phyloP scores from a whole-genome alignment of 495 filamentous ascomycete species.

The Lichina pygmaea region DNA sequence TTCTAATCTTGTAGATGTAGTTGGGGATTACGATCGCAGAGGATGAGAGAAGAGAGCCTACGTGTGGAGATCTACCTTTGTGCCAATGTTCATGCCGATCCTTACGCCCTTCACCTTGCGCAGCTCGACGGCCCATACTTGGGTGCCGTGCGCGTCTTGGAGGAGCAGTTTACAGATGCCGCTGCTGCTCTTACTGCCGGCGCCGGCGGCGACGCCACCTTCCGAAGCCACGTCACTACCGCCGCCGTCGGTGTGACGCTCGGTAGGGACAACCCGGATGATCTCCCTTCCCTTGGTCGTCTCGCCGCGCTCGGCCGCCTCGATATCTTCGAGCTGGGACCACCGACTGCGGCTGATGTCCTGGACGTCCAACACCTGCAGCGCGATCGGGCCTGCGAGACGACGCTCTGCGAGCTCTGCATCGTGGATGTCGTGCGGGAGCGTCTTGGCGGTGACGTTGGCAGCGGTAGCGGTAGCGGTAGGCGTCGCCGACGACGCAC shows the following conservation, averaged over 20 bases:
- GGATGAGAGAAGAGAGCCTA: no score
- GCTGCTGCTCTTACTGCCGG: not conserved
- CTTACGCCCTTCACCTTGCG: slow-evolving; percentile 33
- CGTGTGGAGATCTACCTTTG: not conserved
- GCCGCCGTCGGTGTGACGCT: slow-evolving; percentile 12
- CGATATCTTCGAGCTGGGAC: slow-evolving; percentile 67
- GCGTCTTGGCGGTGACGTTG: slow-evolving; percentile 17
- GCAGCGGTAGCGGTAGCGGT: slow-evolving; percentile 9
- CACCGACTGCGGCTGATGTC: slow-evolving; percentile 53
- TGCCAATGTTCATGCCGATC: slow-evolving; percentile 15
- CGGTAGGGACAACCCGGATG: slow-evolving; percentile 37
- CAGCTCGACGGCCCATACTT: slow-evolving; percentile 50
- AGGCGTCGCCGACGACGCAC: slow-evolving; percentile 8
- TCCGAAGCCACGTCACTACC: slow-evolving; percentile 5
- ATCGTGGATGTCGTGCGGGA: slow-evolving; percentile 25
- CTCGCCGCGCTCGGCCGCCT: slow-evolving; percentile 63
- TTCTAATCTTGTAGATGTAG: no score
- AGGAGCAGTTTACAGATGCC: slow-evolving; percentile 60
- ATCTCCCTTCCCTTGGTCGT: slow-evolving; percentile 57
- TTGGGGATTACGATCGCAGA: no score
- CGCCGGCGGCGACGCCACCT: slow-evolving; percentile 5
- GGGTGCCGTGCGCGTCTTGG: slow-evolving; percentile 49
- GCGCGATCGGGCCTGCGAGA: slow-evolving; percentile 30
- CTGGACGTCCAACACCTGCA: slow-evolving; percentile 67
- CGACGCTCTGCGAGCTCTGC: slow-evolving; percentile 22